Percentiles rank a stretch among this genome's conserved stretches.
These are phyloP conservation scores for Cadophora luteo-olivacea DNA, from an alignment of 2,329 filamentous ascomycete genomes.

Conservation along the genomic window DNA sequence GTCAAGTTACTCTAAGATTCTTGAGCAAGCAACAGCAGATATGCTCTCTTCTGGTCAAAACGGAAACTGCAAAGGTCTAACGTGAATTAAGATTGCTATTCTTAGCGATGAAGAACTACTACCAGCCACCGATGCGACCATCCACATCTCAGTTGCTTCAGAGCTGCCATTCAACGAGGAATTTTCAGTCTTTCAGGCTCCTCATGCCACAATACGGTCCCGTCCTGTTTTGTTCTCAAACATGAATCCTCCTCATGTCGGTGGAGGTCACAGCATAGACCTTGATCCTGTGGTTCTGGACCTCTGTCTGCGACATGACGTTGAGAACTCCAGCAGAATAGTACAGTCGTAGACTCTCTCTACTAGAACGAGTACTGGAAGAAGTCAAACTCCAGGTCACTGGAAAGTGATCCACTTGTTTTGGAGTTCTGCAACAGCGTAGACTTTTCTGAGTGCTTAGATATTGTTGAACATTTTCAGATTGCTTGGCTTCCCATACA, in stretches of 20 bases:
- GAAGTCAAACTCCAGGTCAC: neutral
- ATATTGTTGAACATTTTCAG: neutral
- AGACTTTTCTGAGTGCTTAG: neutral
- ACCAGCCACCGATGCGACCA: too few species aligned
- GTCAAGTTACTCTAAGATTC: neutral
- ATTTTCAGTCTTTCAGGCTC: neutral
- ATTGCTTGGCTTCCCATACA: neutral
- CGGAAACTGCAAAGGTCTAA: neutral
- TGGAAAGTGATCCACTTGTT: neutral
- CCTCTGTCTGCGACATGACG: neutral
- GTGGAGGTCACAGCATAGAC: neutral
- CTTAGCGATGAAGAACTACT: too few species aligned
- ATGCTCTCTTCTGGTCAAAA: neutral
- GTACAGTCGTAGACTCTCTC: neutral
- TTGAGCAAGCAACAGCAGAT: neutral
- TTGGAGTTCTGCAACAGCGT: neutral
- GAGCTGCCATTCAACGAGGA: neutral
- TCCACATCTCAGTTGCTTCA: neutral
- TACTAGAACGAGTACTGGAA: neutral
- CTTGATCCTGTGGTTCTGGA: neutral
- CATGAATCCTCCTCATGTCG: neutral
- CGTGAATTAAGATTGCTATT: neutral
- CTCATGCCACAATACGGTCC: neutral
- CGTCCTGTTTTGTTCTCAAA: neutral
- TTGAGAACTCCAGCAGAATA: neutral